These are phyloP conservation scores for Thielaviopsis musarum DNA, from an alignment of 2,329 filamentous ascomycete genomes.

Conservation along the genomic window DNA sequence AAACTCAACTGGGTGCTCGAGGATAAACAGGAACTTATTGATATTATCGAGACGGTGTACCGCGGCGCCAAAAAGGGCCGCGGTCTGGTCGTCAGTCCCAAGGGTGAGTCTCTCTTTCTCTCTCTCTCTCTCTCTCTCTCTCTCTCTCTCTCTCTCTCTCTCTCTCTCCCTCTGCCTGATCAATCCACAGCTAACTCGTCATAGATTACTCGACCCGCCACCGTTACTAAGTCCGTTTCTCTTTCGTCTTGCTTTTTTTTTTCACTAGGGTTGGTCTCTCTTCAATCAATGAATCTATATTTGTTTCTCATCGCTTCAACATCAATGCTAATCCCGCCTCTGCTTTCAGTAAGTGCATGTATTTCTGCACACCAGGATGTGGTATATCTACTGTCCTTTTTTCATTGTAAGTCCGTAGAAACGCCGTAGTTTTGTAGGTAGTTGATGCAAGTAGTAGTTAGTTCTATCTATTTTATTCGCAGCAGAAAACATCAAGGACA, in stretches of 20 bases:
- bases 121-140: neutral
- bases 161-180: too few relatives aligned
- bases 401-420: too few relatives aligned
- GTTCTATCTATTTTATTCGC: too few relatives aligned
- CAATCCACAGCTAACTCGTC: neutral
- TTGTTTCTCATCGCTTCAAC: neutral
- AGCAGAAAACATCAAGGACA: too few relatives aligned
- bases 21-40: conserved; percentile 96
- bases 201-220: conserved; percentile 23
- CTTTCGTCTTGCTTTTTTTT: neutral
- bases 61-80: conserved; percentile 95
- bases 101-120: conserved; percentile 30
- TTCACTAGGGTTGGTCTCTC: conserved; percentile 17
- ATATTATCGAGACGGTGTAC: conserved; percentile 97
- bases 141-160: neutral
- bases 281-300: neutral
- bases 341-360: neutral
- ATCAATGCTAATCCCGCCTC: neutral
- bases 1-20: conserved; percentile 89
- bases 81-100: conserved; percentile 90
- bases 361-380: too few relatives aligned
- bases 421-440: too few relatives aligned
- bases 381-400: too few relatives aligned
- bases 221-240: conserved; percentile 18
- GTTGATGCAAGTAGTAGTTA: too few relatives aligned